Evolutionary conservation across 768 basidiomycete genomes (phyloP), one percentile per base, ranked within the genome.

Genomic region (Tephrocybe rancida): DNA sequence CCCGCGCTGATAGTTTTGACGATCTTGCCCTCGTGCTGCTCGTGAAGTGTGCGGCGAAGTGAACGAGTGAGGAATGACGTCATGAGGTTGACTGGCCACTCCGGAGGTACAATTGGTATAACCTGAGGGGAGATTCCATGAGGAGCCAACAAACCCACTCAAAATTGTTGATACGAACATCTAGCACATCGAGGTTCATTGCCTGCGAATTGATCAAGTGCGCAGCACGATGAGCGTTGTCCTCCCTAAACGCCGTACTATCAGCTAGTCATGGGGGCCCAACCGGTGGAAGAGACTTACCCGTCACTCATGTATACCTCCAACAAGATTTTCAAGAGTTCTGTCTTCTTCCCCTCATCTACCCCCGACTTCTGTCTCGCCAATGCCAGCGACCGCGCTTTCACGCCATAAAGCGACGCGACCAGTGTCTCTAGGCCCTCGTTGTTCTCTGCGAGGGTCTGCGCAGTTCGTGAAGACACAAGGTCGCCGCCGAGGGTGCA

Each of bases 271-370:
- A 48, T 13, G 19, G 10, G 41, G 24, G 3, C 24, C 6, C 51
- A 39, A n/a, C 43, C 43, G 22, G 35, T 45, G 48, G 14, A 47
- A 44, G 37, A 51, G 25, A 78, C 87, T 53, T 61, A 91, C 90
- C 83, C 82, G 50, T 86, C 84, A 30, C 74, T 75, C 87, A 93
- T 88, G 68, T 95, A 94, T 6, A 95, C 88, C 64, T 89, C 85
- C 53, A 96, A 64, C 25, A 96, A 68, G 26, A 85, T 80, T 72
- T 79, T 84, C 58, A 95, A 67, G 59, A 95, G 69, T 22, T 80
- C 77, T 48, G 73, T 80, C 63, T 81, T 85, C 55, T 78, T 61
- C 8, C 73, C 72, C 3, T 79, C 78, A 32, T 80, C 78, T 5
- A 80, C 77, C 13, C 71, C 68, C 9, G 61, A 66, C 50, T 68